phyloP scores from a whole-genome alignment of 2,329 filamentous ascomycete species.

The Alternaria infectoria region DNA sequence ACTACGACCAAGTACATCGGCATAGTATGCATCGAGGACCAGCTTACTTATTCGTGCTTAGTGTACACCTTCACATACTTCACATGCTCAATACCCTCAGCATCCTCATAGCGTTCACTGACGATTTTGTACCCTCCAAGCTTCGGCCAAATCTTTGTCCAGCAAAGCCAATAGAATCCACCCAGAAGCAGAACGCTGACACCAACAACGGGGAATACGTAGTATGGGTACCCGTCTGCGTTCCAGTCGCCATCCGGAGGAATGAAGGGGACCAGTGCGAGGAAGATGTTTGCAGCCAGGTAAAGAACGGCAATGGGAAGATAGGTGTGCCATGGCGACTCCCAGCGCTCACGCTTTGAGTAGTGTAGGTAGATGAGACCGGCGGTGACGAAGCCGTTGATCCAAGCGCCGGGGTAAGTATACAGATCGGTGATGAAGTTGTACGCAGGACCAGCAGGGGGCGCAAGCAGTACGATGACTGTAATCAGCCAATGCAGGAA shows the following conservation, averaged over 20 bases:
- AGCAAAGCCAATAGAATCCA: constrained; percentile 44
- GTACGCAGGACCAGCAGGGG: constrained; percentile 71
- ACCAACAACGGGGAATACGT: constrained; percentile 53
- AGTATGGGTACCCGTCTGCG: constrained; percentile 53
- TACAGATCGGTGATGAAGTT: constrained; percentile 68
- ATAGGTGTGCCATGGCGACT: constrained; percentile 48
- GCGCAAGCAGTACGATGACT: constrained; percentile 68
- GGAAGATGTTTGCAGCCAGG: constrained; percentile 50
- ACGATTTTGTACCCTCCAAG: constrained; percentile 42
- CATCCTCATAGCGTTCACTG: constrained; percentile 36
- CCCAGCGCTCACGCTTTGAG: constrained; percentile 41
- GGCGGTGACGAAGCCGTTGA: constrained; percentile 45
- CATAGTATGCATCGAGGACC: neutral
- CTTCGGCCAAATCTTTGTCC: constrained; percentile 30
- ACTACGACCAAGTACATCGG: too few relatives aligned
- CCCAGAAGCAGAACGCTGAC: constrained; percentile 49
- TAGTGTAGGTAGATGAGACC: constrained; percentile 48
- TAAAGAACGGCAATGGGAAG: constrained; percentile 47
- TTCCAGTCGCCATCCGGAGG: constrained; percentile 51
- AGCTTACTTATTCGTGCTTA: constrained; percentile 20
- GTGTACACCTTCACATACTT: constrained; percentile 43
- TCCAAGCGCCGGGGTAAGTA: constrained; percentile 47
- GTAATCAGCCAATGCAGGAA: constrained; percentile 72
- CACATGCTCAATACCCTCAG: constrained; percentile 38
- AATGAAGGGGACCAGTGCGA: constrained; percentile 53